phyloP scores from a whole-genome alignment of 345 rosid genomes.

The Dimocarpus longan region DNA sequence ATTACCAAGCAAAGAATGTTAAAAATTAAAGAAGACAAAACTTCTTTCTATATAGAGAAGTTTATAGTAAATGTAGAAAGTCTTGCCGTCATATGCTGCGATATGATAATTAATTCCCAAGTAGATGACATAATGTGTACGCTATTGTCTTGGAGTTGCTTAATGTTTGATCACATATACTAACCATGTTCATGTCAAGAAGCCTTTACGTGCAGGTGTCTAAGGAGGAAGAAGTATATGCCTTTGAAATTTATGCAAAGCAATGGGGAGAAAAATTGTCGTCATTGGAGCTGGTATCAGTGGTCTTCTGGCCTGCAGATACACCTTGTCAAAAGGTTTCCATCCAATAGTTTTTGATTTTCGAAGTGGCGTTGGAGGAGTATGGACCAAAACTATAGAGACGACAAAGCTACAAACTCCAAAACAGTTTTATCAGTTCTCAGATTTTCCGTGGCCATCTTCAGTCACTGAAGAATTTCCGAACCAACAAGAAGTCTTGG shows the following conservation, averaged over 20 bases:
- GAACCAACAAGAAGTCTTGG: constrained; percentile 26
- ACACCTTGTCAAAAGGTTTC: constrained; percentile 38
- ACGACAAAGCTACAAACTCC: constrained; percentile 44
- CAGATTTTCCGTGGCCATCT: constrained; percentile 55
- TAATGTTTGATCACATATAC: neutral
- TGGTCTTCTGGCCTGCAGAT: constrained; percentile 47
- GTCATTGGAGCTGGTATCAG: constrained; percentile 44
- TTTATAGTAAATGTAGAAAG: neutral
- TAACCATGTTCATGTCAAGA: neutral
- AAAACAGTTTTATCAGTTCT: constrained; percentile 29
- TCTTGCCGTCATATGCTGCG: neutral
- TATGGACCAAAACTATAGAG: constrained; percentile 38
- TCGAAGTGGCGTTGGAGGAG: constrained; percentile 31
- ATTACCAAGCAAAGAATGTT: neutral
- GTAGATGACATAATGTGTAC: neutral
- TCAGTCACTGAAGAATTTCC: constrained; percentile 36
- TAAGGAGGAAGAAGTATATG: neutral
- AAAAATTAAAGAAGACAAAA: neutral
- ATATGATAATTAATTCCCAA: neutral
- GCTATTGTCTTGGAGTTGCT: no score
- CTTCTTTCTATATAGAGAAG: no score
- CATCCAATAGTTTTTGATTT: constrained; percentile 41
- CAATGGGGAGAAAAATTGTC: constrained; percentile 30
- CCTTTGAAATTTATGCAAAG: neutral
- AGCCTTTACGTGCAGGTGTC: neutral